These are phyloP conservation scores for Aplosporella prunicola DNA, from an alignment of 2,329 filamentous ascomycete genomes.

Conservation along the genomic window DNA sequence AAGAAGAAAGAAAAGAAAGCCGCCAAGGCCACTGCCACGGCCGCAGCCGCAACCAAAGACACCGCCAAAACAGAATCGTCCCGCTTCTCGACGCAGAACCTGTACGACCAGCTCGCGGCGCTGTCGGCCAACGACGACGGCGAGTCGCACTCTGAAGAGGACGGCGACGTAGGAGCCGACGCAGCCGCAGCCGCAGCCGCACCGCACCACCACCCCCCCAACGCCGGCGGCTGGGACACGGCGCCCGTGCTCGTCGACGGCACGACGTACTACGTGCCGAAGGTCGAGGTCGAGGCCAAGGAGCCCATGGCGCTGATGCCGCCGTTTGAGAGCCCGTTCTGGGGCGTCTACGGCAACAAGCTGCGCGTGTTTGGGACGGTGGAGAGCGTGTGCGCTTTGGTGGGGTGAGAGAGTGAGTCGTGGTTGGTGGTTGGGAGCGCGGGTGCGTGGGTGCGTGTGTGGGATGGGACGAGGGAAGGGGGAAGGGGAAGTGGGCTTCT, in stretches of 20 bases:
- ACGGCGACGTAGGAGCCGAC: neutral
- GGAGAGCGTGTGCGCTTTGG: constrained; percentile 31
- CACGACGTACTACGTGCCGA: neutral
- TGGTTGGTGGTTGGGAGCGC: neutral
- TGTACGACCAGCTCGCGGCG: constrained; percentile 3
- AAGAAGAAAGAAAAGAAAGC: constrained; percentile 12
- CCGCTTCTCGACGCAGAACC: constrained; percentile 1
- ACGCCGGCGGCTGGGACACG: neutral
- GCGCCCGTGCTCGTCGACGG: neutral
- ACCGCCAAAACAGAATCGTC: neutral
- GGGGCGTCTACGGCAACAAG: constrained; percentile 50
- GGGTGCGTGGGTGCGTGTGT: no score
- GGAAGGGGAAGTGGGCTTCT: no score
- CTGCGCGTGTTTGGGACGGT: constrained; percentile 51
- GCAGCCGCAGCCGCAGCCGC: no score
- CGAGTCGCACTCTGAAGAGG: neutral
- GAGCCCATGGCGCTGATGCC: constrained; percentile 41
- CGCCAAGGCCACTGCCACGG: neutral
- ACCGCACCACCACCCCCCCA: no score
- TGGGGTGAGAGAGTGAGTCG: neutral
- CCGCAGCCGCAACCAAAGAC: neutral
- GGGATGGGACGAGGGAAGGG: no score
- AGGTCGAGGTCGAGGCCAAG: neutral
- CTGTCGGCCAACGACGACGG: neutral
- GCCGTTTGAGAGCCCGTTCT: constrained; percentile 43